Evolutionary conservation across 495 filamentous ascomycete genomes (phyloP), one percentile per base, ranked within the genome.

Genomic region (Chaetomidium leptoderma): DNA sequence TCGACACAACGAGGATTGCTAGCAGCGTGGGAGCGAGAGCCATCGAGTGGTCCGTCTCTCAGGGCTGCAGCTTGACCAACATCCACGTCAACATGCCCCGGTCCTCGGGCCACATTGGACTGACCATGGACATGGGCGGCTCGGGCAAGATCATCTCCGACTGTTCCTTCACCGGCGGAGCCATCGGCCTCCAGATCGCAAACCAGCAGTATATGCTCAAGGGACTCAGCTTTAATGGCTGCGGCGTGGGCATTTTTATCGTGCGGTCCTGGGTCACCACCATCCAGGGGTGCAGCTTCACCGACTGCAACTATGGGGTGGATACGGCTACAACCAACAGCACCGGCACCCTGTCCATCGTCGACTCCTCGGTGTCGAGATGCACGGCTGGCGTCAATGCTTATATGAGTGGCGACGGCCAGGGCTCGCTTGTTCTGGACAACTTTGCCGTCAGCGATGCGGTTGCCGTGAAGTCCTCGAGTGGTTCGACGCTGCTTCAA

Each of bases 21-120:
- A 11, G 16, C 9, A 16, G 30, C 13, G 49, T 53, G 4, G 4
- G 45, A 7, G 61, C 57, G 6, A 47, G 35, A 3, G 84, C 79
- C 27, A 79, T 89, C 43, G 83, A 87, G 51, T 89, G 86, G 86
- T 82, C 82, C 9, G 82, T 83, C 24, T 80, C 80, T 6, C 80
- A 87, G 55, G 82, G 79, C n/a, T 79, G 80, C 19, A 83, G 81
- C 48, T 68, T 87, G 17, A 81, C 83, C 51, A 88, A 89, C 66
- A 75, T 88, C 16, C 67, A 77, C 8, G 82, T 90, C 68, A 70
- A 67, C 17, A 83, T 89, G 84, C 61, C 71, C 1, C 75, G 65
- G 46, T 70, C 69, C 26, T 77, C 71, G 14, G 74, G 53, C 7
- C 78, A 61, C 65, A 72, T 52, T 17, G 80, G 78, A 9, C 73